Base-by-base conservation (phyloP, 2,329 filamentous ascomycete genomes). In the Fusarium zealandicum region DNA sequence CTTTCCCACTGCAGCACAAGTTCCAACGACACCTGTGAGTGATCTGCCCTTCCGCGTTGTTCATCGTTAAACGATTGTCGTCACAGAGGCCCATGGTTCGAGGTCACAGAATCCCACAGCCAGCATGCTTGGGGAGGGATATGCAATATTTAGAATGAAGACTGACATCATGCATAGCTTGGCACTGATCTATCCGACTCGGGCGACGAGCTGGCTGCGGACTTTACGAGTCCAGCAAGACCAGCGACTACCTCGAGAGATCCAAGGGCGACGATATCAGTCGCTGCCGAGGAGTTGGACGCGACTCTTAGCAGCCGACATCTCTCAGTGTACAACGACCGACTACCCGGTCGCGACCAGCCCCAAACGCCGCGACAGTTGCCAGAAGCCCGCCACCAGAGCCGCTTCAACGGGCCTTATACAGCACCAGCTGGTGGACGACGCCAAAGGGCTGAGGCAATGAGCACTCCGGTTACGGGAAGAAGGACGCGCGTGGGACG, bases 371-470 rank as follows among this genome's bases (percentile, higher is more conserved):
- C 65, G n/a, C 41, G 51, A 36, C 41, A 62, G n/a, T 36, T 68
- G 9, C 63, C 59, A 39, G 65, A 68, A 53, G 56, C 63, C 25
- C 63, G 61, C 30, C 61, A 68, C 30, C 65, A 54, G 37, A 68
- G 65, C 37, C 52, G 57, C 25, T 52, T 68, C n/a, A 56, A 56
- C 17, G 56, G 63, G 32, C 53, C 47, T 11, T 64, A 63, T 33
- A 64, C 64, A 20, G 62, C 57, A 14, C 62, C 64, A 16, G 60
- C 35, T 33, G 49, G 54, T 46, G 45, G 40, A 30, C 51, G 48
- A 41, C 59, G 44, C 13, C 41, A n/a, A 17, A 53, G 38, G 33
- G 36, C 17, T 12, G 43, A 42, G 25, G 35, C 27, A 32, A 43
- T 43, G 37, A 39, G 33, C 12, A 54, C 36, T 13, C 35, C 42